Evolutionary conservation across 2,329 filamentous ascomycete genomes (phyloP).

Genomic region (Aspergillus sp.): DNA sequence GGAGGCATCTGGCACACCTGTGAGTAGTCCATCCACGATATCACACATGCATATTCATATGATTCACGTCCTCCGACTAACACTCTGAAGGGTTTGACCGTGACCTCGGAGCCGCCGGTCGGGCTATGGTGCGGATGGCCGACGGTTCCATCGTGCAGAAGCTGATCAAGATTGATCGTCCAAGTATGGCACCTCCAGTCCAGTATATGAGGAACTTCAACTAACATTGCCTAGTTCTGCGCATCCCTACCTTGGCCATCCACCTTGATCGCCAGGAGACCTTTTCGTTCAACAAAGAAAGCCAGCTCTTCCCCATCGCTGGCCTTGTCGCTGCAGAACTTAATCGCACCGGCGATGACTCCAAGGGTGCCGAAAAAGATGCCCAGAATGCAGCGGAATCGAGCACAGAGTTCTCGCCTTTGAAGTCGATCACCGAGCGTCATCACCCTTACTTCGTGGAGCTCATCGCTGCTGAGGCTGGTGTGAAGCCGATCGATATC

Average conservation of each 20-base stretch:
- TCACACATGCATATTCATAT: background rate
- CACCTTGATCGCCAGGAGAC: slow-evolving; percentile 83
- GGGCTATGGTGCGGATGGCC: slow-evolving; percentile 74
- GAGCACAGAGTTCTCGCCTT: slow-evolving; percentile 64
- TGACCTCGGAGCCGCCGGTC: slow-evolving; percentile 84
- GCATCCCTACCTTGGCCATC: slow-evolving; percentile 90
- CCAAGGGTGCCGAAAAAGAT: slow-evolving; percentile 33
- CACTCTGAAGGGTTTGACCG: slow-evolving; percentile 72
- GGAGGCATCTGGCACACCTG: slow-evolving; percentile 96
- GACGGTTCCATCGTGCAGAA: slow-evolving; percentile 75
- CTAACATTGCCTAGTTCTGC: slow-evolving; percentile 55
- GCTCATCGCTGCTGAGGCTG: slow-evolving; percentile 76
- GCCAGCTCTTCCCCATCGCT: slow-evolving; percentile 88
- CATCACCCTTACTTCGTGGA: slow-evolving; percentile 88
- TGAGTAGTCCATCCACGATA: slow-evolving; percentile 18
- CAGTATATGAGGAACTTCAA: background rate
- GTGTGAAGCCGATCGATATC: slow-evolving; percentile 66
- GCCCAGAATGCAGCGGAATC: slow-evolving; percentile 26
- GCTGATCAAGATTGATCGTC: slow-evolving; percentile 85
- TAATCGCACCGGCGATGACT: slow-evolving; percentile 62
- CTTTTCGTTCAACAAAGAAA: slow-evolving; percentile 96
- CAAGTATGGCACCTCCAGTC: slow-evolving; percentile 47
- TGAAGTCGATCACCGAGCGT: slow-evolving; percentile 73
- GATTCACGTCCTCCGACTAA: slow-evolving; percentile 11
- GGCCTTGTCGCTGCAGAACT: slow-evolving; percentile 85